A percentile compares a stretch with the other conserved stretches of the same genome.
These are phyloP conservation scores for Teratosphaeria viscida DNA, from an alignment of 2,329 filamentous ascomycete genomes.

Conservation along the genomic window DNA sequence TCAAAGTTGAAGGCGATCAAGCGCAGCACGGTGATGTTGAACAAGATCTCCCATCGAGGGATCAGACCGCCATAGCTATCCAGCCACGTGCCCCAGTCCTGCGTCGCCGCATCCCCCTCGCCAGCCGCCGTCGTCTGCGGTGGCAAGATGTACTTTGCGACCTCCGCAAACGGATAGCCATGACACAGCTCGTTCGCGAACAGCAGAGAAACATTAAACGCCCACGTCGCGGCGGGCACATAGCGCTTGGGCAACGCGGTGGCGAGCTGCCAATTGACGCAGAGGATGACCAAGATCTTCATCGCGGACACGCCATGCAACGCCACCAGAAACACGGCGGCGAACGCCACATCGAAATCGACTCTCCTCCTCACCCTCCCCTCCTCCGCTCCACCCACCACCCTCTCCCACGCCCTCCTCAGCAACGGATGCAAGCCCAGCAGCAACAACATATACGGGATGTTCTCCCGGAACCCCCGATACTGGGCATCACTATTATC, in stretches of 20 bases:
- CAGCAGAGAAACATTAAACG: slow-evolving; percentile 74
- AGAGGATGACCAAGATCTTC: slow-evolving; percentile 74
- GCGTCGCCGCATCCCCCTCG: slow-evolving; percentile 22
- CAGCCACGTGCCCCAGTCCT: slow-evolving; percentile 56
- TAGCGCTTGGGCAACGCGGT: slow-evolving; percentile 59
- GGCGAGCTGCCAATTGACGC: slow-evolving; percentile 69
- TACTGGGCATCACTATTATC: slow-evolving; percentile 90
- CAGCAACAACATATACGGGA: slow-evolving; percentile 68
- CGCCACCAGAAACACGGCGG: slow-evolving; percentile 63
- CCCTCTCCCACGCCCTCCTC: slow-evolving; percentile 58
- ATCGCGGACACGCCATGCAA: slow-evolving; percentile 77
- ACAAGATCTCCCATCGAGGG: slow-evolving; percentile 88
- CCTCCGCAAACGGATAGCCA: slow-evolving; percentile 62
- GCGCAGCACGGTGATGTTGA: slow-evolving; percentile 88
- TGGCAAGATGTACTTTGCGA: slow-evolving; percentile 46
- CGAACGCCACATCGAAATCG: slow-evolving; percentile 75
- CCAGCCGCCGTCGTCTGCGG: slow-evolving; percentile 30
- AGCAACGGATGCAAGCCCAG: slow-evolving; percentile 70
- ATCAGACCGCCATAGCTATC: slow-evolving; percentile 78
- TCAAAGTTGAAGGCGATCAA: slow-evolving; percentile 96
- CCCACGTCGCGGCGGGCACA: slow-evolving; percentile 71
- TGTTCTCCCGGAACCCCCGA: slow-evolving; percentile 69
- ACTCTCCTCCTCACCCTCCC: slow-evolving; percentile 53
- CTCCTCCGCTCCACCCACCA: slow-evolving; percentile 27
- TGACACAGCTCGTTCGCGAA: slow-evolving; percentile 80